Base-by-base conservation (phyloP, 768 basidiomycete genomes). In the Boletus pseudopeckii region DNA sequence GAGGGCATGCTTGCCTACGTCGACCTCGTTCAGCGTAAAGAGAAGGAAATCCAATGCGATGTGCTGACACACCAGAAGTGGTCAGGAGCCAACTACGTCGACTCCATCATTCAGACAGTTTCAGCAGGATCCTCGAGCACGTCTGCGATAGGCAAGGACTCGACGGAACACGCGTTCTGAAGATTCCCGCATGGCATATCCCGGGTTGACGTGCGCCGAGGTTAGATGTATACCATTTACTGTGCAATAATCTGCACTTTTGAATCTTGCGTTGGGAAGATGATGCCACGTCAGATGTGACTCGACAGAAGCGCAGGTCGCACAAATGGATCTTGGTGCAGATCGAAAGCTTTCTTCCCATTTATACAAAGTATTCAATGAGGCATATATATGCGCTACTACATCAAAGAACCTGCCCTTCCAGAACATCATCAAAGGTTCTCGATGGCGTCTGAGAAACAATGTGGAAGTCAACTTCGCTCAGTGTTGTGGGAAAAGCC, bases 1-100 rank as follows among this genome's bases (percentile, higher is more conserved):
- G 90, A 95, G 43, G 92, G 92, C 43, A 94, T 96, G 89, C 80
- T 92, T 32, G 93, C 93, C 22, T 96, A 96, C 69, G 92, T 94
- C 44, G 80, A 94, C 54, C 82, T 92, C 18, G 82, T 95, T 46
- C 92, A 96, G 65, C 76, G 83, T 58, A 92, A 90, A 69, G 92
- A 96, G 71, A 89, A 86, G 70, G 91, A 87, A 62, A 81, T 93
- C 47, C 88, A 88, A 33, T 89, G 88, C 55, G 92, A 96, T 67
- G 92, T 96, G 32, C 75, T 95, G 44, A 96, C 90, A 3, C 92
- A 96, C 70, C 92, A 96, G 74, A 95, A 93, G 79, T 97, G 93
- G 92, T 92, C 91, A 58, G 92, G 93, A 34, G 92, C 92, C 22
- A 89, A 88, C 64, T 96, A 95, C 70, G 83, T 93, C 53, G 92